These are phyloP conservation scores for Leccinum pachyderme DNA, from an alignment of 1,284 basidiomycete genomes.

Conservation along the genomic window DNA sequence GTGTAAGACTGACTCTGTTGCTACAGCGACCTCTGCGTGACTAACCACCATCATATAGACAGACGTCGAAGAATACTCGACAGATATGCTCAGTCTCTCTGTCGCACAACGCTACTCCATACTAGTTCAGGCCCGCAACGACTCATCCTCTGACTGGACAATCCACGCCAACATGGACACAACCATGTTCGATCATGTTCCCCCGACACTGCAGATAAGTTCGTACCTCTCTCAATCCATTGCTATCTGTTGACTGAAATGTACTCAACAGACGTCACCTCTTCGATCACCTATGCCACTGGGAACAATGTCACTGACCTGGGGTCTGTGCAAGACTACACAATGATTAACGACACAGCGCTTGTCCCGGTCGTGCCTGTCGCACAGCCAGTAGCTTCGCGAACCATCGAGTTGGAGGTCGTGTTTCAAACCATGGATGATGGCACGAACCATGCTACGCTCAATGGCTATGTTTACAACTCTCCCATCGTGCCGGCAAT, in stretches of 20 bases:
- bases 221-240: conserved; percentile 25
- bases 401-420: conserved; percentile 55
- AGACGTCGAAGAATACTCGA: conserved; percentile 71
- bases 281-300: conserved; percentile 66
- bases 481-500: conserved; percentile 69
- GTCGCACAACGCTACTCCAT: conserved; percentile 95
- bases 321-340: conserved; percentile 51
- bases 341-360: conserved; percentile 57
- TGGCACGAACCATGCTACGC: conserved; percentile 76
- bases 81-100: conserved; percentile 70
- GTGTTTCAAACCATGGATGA: conserved; percentile 74
- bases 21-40: not conserved
- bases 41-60: conserved; percentile 44
- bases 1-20: conserved; percentile 46
- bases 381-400: conserved; percentile 42
- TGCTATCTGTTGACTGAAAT: conserved; percentile 3
- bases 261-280: conserved; percentile 61
- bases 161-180: conserved; percentile 90
- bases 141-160: conserved; percentile 80
- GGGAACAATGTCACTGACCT: conserved; percentile 49
- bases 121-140: conserved; percentile 86
- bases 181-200: conserved; percentile 83
- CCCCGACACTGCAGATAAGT: conserved; percentile 73
- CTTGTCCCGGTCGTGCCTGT: conserved; percentile 55
- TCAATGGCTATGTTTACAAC: conserved; percentile 74